Evolutionary conservation across 2,329 filamentous ascomycete genomes (phyloP).

Genomic region (Colletotrichum musae): DNA sequence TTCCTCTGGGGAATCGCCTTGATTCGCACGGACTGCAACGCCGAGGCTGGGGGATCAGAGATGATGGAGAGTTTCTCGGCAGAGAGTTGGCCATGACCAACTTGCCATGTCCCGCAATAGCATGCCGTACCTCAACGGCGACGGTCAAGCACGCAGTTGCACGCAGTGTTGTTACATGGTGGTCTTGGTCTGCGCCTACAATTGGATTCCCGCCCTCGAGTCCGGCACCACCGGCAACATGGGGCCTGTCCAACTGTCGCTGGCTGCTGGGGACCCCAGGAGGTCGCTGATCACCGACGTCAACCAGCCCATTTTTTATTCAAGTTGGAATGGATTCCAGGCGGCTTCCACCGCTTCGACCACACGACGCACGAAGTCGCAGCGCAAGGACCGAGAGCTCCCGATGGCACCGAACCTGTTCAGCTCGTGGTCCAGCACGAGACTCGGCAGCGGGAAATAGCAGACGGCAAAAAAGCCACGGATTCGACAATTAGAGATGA

Average conservation of each 20-base stretch:
- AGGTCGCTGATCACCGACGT: constrained; percentile 37
- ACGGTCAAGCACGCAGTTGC: background rate
- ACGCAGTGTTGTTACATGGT: background rate
- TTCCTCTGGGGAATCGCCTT: background rate
- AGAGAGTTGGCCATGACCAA: background rate
- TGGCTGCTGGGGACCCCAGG: constrained; percentile 19
- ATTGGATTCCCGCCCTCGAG: background rate
- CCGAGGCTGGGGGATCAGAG: background rate
- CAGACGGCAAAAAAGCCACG: background rate
- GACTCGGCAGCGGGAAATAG: too few species aligned
- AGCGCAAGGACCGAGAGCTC: constrained; percentile 10
- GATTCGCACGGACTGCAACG: background rate
- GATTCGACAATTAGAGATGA: constrained; percentile 18
- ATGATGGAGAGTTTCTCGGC: background rate
- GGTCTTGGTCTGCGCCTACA: background rate
- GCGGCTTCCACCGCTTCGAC: constrained; percentile 6
- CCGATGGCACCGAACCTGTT: background rate
- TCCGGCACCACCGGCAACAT: constrained; percentile 30
- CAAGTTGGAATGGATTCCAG: constrained; percentile 13
- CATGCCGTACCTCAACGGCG: constrained; percentile 3
- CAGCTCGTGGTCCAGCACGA: too few species aligned
- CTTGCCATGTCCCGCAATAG: background rate
- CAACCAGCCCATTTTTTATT: constrained; percentile 28
- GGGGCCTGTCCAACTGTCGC: constrained; percentile 12
- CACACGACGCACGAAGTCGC: background rate